phyloP scores from a whole-genome alignment of 2,329 filamentous ascomycete genomes.

The Lachnum nothofagi region DNA sequence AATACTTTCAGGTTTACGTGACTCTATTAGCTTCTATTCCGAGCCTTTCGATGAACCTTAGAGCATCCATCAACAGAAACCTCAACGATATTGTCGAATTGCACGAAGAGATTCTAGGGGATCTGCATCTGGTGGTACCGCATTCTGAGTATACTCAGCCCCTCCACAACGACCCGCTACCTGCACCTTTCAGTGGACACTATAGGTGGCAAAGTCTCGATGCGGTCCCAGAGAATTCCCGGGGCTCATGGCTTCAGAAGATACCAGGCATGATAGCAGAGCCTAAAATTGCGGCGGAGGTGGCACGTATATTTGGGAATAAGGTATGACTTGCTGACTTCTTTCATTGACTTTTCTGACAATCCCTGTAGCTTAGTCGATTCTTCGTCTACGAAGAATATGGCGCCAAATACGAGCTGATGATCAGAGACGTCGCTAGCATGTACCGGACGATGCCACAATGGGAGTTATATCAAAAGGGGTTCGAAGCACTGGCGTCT shows the following conservation, averaged over 20 bases:
- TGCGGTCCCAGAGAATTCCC: conserved; percentile 32
- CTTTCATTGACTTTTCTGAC: neutral
- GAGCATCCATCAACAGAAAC: conserved; percentile 72
- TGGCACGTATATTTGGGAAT: conserved; percentile 55
- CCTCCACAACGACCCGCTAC: conserved; percentile 24
- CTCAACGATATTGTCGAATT: conserved; percentile 74
- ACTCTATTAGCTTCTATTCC: conserved; percentile 69
- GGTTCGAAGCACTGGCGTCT: conserved; percentile 75
- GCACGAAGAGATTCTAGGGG: conserved; percentile 74
- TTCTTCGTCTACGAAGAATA: conserved; percentile 92
- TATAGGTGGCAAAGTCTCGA: conserved; percentile 43
- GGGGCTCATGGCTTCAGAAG: conserved; percentile 41
- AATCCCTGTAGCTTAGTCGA: conserved; percentile 58
- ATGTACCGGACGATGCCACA: conserved; percentile 63
- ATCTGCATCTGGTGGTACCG: conserved; percentile 67
- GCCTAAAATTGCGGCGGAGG: conserved; percentile 54
- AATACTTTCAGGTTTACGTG: conserved; percentile 59
- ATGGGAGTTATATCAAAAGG: conserved; percentile 77
- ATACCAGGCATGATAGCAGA: conserved; percentile 52
- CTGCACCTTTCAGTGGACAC: conserved; percentile 31
- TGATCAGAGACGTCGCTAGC: conserved; percentile 70
- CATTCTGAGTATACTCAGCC: conserved; percentile 57
- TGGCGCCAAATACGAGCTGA: conserved; percentile 79
- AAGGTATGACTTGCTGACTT: conserved; percentile 41
- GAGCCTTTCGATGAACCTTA: conserved; percentile 56